Conservation (phyloP, 306 rosid genomes). For the Alnus rubra region DNA sequence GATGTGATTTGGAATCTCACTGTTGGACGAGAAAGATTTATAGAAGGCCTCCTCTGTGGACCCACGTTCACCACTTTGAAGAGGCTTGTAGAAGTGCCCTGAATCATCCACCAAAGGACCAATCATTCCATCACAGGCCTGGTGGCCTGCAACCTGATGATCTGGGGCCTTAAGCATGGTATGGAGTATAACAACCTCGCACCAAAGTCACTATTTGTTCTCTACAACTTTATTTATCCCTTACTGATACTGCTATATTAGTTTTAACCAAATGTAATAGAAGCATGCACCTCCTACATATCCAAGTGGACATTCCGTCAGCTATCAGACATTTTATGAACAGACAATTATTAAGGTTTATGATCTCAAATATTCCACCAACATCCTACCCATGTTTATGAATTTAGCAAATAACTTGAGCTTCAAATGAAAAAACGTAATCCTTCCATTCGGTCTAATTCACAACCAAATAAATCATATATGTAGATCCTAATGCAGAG, state of each 20-base stretch:
- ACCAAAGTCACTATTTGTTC: neutral
- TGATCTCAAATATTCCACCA: no score
- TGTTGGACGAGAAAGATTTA: conserved; percentile 31
- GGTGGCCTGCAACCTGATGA: conserved; percentile 93
- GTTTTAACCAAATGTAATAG: neutral
- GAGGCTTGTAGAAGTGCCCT: conserved; percentile 85
- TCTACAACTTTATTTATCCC: neutral
- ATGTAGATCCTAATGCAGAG: no score
- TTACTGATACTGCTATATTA: neutral
- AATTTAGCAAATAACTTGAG: no score
- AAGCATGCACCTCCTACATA: neutral
- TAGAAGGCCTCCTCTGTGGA: conserved; percentile 57
- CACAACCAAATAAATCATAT: no score
- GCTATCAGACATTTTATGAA: neutral
- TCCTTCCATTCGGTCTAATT: no score
- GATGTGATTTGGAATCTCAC: conserved; percentile 36
- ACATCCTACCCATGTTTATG: no score
- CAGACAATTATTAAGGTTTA: no score
- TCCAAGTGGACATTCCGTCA: neutral
- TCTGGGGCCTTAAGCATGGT: conserved; percentile 71
- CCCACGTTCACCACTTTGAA: conserved; percentile 62
- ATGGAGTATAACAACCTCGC: conserved; percentile 19
- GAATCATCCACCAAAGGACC: conserved; percentile 80
- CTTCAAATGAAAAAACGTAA: neutral
- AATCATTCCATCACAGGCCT: conserved; percentile 47